Base-by-base conservation (phyloP, 495 filamentous ascomycete species). In the Talaromyces liani region DNA sequence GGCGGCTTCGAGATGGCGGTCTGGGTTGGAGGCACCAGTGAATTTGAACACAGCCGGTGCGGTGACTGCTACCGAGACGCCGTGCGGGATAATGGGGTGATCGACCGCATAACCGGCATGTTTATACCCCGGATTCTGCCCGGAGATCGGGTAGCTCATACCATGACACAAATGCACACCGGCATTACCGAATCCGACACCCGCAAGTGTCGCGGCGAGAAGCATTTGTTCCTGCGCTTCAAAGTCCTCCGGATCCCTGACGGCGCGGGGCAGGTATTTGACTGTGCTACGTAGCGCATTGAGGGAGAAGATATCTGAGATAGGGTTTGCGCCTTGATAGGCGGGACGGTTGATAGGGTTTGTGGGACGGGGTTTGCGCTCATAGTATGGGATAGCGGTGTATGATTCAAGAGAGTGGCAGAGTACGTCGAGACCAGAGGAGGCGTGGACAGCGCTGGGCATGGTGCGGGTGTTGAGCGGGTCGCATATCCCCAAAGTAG, bases 111-210 rank as follows among this genome's bases (percentile, higher is more conserved):
- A 98, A 9, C 94, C 95, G 1, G 79, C 71, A 69, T 98, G 94
- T 69, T 85, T 85, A 72, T 98, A 97, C 6, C 87, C 89, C 0
- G 91, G 92, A 70, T 98, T 98, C 71, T 95, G 92, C 41, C 91
- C 88, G 25, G 91, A 93, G 67, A 98, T 94, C 6, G 93, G 93
- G 72, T 98, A 98, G 41, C 86, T 90, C 92, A 98, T 96, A 62
- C 93, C 94, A 70, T 98, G 94, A 76, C 94, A 98, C 5, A 98
- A 80, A 77, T 98, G 94, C 1, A 98, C 94, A 41, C 94, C 94
- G 1, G 94, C 94, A 71, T 98, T 98, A 27, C 94, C 94, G 75
- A 98, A 98, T 0, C 94, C 94, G 2, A 98, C 91, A 14, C 94
- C 94, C 0, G 94, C 94, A 0, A 98, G 78, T 0, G 94, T 98